phyloP scores from a whole-genome alignment of 176 grass and related monocot genomes.

The Tuctoria greenei region DNA sequence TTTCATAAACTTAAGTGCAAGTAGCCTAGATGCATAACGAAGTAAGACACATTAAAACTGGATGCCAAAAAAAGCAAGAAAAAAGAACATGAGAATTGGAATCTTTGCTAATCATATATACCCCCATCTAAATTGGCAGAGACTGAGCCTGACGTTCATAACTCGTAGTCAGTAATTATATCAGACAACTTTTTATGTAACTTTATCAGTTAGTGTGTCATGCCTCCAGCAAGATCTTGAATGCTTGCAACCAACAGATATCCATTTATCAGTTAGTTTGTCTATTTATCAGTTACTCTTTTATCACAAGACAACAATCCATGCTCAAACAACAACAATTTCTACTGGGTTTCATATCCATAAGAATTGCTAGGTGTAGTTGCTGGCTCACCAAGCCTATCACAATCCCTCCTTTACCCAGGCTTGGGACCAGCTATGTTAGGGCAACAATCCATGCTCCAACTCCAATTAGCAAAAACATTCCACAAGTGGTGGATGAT shows the following conservation, averaged over 20 bases:
- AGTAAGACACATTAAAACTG: neutral
- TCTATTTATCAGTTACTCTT: neutral
- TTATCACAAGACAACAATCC: slow-evolving; percentile 20
- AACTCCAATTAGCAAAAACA: slow-evolving; percentile 41
- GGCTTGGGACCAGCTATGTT: no score
- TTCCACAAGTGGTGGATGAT: slow-evolving; percentile 22
- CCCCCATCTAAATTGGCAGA: neutral
- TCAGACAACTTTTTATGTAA: slow-evolving; percentile 18
- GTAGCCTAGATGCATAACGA: neutral
- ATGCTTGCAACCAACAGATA: slow-evolving; percentile 32
- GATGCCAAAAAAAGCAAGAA: neutral
- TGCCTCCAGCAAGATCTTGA: slow-evolving; percentile 32
- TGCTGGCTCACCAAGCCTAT: no score
- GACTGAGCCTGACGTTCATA: neutral
- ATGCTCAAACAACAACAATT: slow-evolving; percentile 28
- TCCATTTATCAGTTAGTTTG: slow-evolving; percentile 19
- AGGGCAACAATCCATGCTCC: slow-evolving; percentile 34
- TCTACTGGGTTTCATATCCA: no score
- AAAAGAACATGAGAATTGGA: neutral
- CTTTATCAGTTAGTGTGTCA: slow-evolving; percentile 27
- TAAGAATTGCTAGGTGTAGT: no score
- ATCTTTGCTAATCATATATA: neutral
- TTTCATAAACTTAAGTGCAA: neutral
- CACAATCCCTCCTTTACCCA: no score
- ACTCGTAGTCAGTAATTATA: neutral